phyloP scores from a whole-genome alignment of 257 asterid species.

The Solanum infundibuliforme region DNA sequence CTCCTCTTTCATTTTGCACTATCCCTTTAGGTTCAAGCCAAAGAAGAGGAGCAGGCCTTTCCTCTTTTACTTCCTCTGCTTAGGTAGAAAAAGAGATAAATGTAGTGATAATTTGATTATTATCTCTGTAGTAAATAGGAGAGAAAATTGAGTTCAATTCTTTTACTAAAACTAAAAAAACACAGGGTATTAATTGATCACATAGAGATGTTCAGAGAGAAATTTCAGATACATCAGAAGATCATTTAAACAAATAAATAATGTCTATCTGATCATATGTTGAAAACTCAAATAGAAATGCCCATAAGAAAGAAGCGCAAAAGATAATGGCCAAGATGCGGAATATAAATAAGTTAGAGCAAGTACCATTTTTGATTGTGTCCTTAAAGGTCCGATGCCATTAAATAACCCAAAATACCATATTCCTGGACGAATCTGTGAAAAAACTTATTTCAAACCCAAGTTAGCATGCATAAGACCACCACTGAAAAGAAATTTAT shows the following conservation, averaged over 20 bases:
- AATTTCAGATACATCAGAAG: not conserved
- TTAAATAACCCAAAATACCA: conserved; percentile 93
- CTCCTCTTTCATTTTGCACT: not conserved
- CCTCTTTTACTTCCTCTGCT: not conserved
- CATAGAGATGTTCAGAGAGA: not conserved
- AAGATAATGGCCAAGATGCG: not conserved
- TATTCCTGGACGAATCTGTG: conserved; percentile 79
- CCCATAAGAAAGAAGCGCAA: not conserved
- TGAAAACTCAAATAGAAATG: not conserved
- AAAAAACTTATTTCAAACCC: conserved; percentile 2
- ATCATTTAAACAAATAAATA: not conserved
- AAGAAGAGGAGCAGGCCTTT: not conserved
- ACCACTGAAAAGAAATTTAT: not conserved
- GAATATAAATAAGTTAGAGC: not conserved
- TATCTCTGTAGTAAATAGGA: not conserved
- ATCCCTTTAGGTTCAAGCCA: not conserved
- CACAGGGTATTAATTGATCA: not conserved
- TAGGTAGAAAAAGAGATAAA: not conserved
- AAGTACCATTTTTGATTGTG: conserved; percentile 91
- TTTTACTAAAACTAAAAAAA: not conserved
- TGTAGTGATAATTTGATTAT: not conserved
- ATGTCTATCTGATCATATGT: not conserved
- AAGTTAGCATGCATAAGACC: not conserved
- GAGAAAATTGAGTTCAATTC: not conserved
- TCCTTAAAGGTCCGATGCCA: conserved; percentile 81